A percentile compares a stretch with the other conserved stretches of the same genome.
phyloP scores from a whole-genome alignment of 2,329 filamentous ascomycete species.

The Alternaria brassicicola region DNA sequence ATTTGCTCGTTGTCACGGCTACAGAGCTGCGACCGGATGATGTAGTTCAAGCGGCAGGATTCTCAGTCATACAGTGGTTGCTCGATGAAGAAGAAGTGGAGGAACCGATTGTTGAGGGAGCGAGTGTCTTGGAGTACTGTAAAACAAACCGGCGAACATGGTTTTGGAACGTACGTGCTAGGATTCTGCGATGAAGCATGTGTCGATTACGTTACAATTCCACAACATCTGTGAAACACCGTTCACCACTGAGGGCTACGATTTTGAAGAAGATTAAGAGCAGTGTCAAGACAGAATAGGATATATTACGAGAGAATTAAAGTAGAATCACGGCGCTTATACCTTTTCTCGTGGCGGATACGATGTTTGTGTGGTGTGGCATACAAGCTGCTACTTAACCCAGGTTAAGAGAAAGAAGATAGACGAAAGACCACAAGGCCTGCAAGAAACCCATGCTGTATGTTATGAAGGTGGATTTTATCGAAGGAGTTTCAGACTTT shows the following conservation, averaged over 20 bases:
- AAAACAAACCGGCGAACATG: conserved; percentile 75
- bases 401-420: background rate
- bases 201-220: conserved; percentile 77
- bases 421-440: background rate
- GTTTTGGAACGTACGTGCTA: conserved; percentile 74
- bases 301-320: no score
- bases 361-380: no score
- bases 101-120: background rate
- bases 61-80: conserved; percentile 20
- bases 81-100: conserved; percentile 24
- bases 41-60: conserved; percentile 8
- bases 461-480: background rate
- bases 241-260: background rate
- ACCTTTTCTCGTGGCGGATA: no score
- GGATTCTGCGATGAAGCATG: conserved; percentile 71
- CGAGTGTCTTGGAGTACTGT: conserved; percentile 50
- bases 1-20: conserved; percentile 14
- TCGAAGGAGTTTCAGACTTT: background rate
- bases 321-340: background rate
- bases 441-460: conserved; percentile 11
- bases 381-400: background rate
- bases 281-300: background rate
- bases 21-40: background rate
- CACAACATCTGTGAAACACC: conserved; percentile 67
- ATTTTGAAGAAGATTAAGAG: background rate